Evolutionary conservation across 2,329 filamentous ascomycete species (phyloP).

Genomic region (Fusarium sp.): DNA sequence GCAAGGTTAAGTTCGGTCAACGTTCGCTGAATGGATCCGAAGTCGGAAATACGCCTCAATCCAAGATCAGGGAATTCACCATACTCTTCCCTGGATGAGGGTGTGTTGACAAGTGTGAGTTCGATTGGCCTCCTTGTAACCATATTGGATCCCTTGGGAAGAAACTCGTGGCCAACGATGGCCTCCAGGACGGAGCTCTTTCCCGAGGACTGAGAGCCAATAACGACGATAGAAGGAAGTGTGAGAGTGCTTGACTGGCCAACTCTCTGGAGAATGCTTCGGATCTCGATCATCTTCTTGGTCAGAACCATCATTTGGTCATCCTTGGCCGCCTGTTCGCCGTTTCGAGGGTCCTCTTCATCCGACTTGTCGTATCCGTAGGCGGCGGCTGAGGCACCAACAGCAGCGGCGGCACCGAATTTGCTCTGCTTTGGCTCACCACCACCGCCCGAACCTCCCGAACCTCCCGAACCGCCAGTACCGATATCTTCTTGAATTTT

Average conservation of each 20-base stretch:
- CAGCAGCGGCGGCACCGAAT: slow-evolving; percentile 69
- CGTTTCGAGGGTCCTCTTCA: slow-evolving; percentile 71
- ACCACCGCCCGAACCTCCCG: slow-evolving; percentile 58
- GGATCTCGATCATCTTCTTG: slow-evolving; percentile 99
- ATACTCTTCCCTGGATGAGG: slow-evolving; percentile 86
- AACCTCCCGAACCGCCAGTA: slow-evolving; percentile 60
- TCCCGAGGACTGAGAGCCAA: slow-evolving; percentile 96
- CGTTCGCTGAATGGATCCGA: slow-evolving; percentile 90
- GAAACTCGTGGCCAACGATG: slow-evolving; percentile 96
- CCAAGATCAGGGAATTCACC: slow-evolving; percentile 96
- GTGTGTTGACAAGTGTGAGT: slow-evolving; percentile 94
- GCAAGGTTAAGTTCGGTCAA: slow-evolving; percentile 94
- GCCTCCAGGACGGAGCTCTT: slow-evolving; percentile 98
- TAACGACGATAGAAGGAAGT: slow-evolving; percentile 97
- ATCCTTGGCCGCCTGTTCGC: slow-evolving; percentile 78
- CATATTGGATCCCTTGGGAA: slow-evolving; percentile 99
- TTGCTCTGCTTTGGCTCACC: slow-evolving; percentile 69
- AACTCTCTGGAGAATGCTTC: slow-evolving; percentile 88
- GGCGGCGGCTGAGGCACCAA: slow-evolving; percentile 77
- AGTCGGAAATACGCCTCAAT: slow-evolving; percentile 89
- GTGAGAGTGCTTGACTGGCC: slow-evolving; percentile 91
- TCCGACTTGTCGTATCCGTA: slow-evolving; percentile 79
- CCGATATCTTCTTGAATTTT: slow-evolving; percentile 69
- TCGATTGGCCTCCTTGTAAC: slow-evolving; percentile 96
- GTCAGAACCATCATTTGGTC: slow-evolving; percentile 99